A percentile compares a stretch with the other conserved stretches of the same genome.
phyloP scores from a whole-genome alignment of 1,139 yeast genomes.

The Yamadazyma sp. region DNA sequence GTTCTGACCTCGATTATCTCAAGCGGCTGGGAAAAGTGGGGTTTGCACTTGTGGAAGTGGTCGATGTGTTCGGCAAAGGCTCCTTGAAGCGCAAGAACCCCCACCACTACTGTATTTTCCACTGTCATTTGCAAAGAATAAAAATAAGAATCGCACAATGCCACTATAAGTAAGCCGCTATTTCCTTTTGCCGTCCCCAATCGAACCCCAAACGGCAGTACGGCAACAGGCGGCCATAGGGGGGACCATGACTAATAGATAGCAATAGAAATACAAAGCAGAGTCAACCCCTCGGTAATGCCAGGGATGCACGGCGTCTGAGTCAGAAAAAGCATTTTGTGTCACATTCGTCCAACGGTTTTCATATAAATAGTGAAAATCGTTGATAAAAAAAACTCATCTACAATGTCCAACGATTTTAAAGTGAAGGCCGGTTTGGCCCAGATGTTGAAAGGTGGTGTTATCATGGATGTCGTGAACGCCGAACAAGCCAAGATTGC shows the following conservation, averaged over 20 bases:
- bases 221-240: too few species aligned
- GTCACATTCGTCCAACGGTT: not conserved
- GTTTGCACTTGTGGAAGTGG: conserved; percentile 43
- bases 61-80: conserved; percentile 74
- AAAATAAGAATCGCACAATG: not conserved
- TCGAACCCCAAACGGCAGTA: not conserved
- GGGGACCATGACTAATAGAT: too few species aligned
- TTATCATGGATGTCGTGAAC: conserved; percentile 55
- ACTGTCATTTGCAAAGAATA: conserved; percentile 1
- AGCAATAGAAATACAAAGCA: too few species aligned
- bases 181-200: not conserved
- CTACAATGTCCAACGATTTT: conserved; percentile 46
- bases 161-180: not conserved
- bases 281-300: too few species aligned
- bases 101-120: conserved; percentile 25
- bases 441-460: conserved; percentile 79
- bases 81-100: conserved; percentile 80
- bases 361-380: not conserved
- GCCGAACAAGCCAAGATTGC: conserved; percentile 60
- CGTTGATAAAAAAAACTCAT: not conserved
- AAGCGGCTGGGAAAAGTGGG: conserved; percentile 22
- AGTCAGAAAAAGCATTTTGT: too few species aligned
- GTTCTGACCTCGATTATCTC: conserved; percentile 51
- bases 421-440: conserved; percentile 80
- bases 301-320: too few species aligned